phyloP scores from a whole-genome alignment of 208 protist species.

The Trichomonas vaginalis region DNA sequence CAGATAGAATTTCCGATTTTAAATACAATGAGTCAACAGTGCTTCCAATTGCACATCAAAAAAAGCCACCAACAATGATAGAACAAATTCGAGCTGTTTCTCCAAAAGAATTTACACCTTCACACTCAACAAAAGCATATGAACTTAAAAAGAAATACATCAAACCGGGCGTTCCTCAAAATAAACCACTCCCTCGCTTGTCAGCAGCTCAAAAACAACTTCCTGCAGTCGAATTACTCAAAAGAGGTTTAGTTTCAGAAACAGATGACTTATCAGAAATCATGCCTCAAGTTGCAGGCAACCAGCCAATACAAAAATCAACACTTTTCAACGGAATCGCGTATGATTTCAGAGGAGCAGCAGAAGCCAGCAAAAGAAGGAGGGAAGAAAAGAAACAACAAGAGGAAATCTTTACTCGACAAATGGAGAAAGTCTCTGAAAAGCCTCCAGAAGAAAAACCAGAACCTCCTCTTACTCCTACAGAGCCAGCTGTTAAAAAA shows the following conservation, averaged over 20 bases:
- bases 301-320: neutral
- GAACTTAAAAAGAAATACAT: neutral
- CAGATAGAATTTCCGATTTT: neutral
- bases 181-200: neutral
- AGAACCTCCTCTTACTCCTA: neutral
- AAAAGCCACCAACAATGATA: neutral
- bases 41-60: neutral
- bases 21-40: neutral
- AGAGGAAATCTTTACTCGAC: neutral
- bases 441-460: neutral
- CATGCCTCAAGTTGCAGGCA: neutral
- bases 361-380: neutral
- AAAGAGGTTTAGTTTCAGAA: neutral
- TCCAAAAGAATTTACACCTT: neutral
- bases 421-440: neutral
- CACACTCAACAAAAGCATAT: neutral
- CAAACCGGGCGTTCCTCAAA: neutral
- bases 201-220: neutral
- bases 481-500: neutral
- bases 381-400: neutral
- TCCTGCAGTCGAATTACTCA: neutral
- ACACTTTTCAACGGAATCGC: neutral
- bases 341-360: neutral
- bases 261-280: neutral
- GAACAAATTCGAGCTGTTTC: neutral